Evolutionary conservation across 192 early-diverging fungal species (phyloP).

Genomic region (Backusella macrospora): DNA sequence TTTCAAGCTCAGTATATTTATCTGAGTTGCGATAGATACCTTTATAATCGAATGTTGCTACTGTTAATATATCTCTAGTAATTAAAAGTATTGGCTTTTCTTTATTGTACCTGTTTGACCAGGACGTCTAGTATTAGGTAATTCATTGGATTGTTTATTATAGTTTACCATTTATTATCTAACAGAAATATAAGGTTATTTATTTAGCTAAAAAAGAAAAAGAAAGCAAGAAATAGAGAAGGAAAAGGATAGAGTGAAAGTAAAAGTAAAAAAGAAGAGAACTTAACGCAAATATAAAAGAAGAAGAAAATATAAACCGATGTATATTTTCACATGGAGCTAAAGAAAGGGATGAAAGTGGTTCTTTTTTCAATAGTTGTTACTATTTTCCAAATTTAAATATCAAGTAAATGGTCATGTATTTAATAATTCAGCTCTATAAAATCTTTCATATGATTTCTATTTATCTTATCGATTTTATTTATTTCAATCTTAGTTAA

Average conservation of each 20-base stretch:
- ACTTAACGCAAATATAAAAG: neutral
- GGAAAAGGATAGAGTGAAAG: neutral
- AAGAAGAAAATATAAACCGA: too few species aligned
- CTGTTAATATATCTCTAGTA: too few species aligned
- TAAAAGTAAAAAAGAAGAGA: neutral
- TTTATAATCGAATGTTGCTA: neutral
- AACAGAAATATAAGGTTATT: neutral
- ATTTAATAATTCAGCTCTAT: neutral
- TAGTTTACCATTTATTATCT: slow-evolving; percentile 17
- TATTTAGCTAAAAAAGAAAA: neutral
- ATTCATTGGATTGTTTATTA: slow-evolving; percentile 51
- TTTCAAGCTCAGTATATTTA: slow-evolving; percentile 34
- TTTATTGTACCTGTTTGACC: slow-evolving; percentile 51
- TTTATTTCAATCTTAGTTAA: too few species aligned
- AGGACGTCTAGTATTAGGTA: slow-evolving; percentile 51
- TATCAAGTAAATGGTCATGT: too few species aligned
- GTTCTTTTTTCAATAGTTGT: too few species aligned
- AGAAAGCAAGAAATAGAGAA: slow-evolving; percentile 16
- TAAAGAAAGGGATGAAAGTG: neutral
- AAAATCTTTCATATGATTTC: neutral
- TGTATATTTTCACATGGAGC: neutral
- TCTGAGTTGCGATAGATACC: slow-evolving; percentile 50
- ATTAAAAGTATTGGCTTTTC: neutral
- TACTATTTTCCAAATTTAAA: too few species aligned
- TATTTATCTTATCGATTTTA: neutral